Percentiles rank a stretch among this genome's conserved stretches.
phyloP scores from a whole-genome alignment of 169 alveolate genomes.

The Ichthyophthirius multifiliis region DNA sequence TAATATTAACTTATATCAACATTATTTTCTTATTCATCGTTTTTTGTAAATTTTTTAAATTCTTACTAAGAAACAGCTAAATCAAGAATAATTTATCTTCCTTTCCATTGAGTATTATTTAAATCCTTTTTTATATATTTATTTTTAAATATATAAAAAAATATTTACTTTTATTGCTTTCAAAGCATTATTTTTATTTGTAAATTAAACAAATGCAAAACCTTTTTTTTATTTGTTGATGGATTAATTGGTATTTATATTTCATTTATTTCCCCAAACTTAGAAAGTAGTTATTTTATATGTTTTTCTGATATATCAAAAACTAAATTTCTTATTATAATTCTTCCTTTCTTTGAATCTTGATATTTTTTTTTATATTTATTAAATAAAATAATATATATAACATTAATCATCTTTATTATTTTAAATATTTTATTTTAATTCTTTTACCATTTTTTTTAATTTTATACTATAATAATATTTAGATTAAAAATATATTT shows the following conservation, averaged over 20 bases:
- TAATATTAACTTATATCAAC: not conserved
- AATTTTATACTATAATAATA: no score
- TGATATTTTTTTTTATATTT: no score
- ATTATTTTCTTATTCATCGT: not conserved
- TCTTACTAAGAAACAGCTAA: constrained; percentile 4
- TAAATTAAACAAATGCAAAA: constrained; percentile 3
- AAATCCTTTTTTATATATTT: not conserved
- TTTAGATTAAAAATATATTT: no score
- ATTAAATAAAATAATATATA: no score
- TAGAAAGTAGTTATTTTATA: not conserved
- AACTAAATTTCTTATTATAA: constrained; percentile 7
- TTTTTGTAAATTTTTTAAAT: not conserved
- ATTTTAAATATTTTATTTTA: no score
- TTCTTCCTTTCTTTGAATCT: constrained; percentile 8
- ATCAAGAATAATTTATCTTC: constrained; percentile 10
- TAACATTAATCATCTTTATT: no score
- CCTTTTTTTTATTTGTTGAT: constrained; percentile 6
- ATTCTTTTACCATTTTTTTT: no score
- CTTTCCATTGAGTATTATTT: constrained; percentile 13
- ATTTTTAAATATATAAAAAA: not conserved
- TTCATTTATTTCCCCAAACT: constrained; percentile 11
- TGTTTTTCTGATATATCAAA: not conserved
- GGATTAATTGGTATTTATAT: constrained; percentile 3
- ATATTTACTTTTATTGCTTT: constrained; percentile 9
- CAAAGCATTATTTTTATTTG: constrained; percentile 8